These are phyloP conservation scores for Cyclocybe cylindracea DNA, from an alignment of 768 basidiomycete genomes.

Conservation along the genomic window DNA sequence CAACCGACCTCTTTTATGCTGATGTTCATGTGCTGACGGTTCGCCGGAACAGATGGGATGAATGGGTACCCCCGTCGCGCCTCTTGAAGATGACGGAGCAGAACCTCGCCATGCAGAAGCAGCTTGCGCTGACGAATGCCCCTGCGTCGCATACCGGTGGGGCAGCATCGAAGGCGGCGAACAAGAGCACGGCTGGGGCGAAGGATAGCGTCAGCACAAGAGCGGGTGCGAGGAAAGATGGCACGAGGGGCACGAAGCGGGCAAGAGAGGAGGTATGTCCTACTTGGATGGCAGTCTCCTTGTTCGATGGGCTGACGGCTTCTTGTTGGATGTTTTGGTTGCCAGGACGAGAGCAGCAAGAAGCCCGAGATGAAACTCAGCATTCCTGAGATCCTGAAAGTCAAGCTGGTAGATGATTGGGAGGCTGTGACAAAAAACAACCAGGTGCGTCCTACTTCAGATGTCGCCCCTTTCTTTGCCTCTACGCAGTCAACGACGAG, in stretches of 20 bases:
- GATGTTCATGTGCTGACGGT: too few species aligned
- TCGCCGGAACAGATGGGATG: conserved; percentile 75
- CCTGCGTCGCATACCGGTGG: conserved; percentile 23
- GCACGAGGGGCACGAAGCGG: conserved; percentile 65
- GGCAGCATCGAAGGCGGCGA: conserved; percentile 17
- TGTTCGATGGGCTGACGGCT: not conserved
- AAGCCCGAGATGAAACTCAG: conserved; percentile 89
- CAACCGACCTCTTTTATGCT: not conserved
- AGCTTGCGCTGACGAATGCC: conserved; percentile 41
- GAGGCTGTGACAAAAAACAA: conserved; percentile 94
- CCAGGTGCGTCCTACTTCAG: conserved; percentile 52
- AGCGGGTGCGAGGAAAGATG: conserved; percentile 54
- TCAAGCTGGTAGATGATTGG: conserved; percentile 95
- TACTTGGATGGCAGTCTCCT: conserved; percentile 2
- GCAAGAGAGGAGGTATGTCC: conserved; percentile 69
- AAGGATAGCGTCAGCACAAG: conserved; percentile 32
- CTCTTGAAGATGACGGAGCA: conserved; percentile 84
- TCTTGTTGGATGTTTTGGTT: not conserved
- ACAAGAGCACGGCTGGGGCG: conserved; percentile 17
- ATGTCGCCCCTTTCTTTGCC: not conserved
- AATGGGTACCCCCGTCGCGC: conserved; percentile 86
- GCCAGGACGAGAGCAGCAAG: conserved; percentile 74
- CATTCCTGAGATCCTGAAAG: conserved; percentile 89
- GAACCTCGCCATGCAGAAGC: conserved; percentile 78
- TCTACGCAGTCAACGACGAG: not conserved